Evolutionary conservation across 2,329 filamentous ascomycete genomes (phyloP).

Genomic region (Coccinonectria pachysandricola): DNA sequence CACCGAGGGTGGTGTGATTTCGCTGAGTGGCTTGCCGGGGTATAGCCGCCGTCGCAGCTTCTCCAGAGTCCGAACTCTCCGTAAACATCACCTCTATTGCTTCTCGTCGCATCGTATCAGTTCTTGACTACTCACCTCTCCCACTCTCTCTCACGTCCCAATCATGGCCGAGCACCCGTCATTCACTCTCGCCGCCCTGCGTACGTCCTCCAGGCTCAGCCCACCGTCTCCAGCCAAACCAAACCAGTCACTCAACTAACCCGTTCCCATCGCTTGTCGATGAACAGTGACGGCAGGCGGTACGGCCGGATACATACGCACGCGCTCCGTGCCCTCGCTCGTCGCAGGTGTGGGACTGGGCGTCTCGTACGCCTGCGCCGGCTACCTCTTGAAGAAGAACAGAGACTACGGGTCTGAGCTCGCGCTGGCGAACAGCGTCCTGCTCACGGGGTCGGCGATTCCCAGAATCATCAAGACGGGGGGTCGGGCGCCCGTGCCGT

Average conservation of each 20-base stretch:
- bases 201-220: slow-evolving; percentile 17
- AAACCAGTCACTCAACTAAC: no score
- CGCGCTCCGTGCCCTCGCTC: slow-evolving; percentile 17
- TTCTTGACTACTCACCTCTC: background rate
- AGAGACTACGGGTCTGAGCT: slow-evolving; percentile 33
- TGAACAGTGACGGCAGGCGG: slow-evolving; percentile 14
- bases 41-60: no score
- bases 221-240: background rate
- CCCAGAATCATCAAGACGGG: slow-evolving; percentile 29
- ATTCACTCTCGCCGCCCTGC: slow-evolving; percentile 28
- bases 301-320: slow-evolving; percentile 15
- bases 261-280: no score
- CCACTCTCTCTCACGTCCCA: background rate
- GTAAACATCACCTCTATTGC: background rate
- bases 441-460: slow-evolving; percentile 27
- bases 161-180: slow-evolving; percentile 31
- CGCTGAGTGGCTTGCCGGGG: no score
- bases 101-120: background rate
- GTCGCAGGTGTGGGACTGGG: slow-evolving; percentile 17
- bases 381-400: slow-evolving; percentile 31
- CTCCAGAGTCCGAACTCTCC: background rate
- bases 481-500: slow-evolving; percentile 25
- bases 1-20: no score
- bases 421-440: slow-evolving; percentile 29
- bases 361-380: slow-evolving; percentile 16